A percentile compares a stretch with the other conserved stretches of the same genome.
phyloP scores from a whole-genome alignment of 2,329 filamentous ascomycete genomes.

The Amphichorda felina region DNA sequence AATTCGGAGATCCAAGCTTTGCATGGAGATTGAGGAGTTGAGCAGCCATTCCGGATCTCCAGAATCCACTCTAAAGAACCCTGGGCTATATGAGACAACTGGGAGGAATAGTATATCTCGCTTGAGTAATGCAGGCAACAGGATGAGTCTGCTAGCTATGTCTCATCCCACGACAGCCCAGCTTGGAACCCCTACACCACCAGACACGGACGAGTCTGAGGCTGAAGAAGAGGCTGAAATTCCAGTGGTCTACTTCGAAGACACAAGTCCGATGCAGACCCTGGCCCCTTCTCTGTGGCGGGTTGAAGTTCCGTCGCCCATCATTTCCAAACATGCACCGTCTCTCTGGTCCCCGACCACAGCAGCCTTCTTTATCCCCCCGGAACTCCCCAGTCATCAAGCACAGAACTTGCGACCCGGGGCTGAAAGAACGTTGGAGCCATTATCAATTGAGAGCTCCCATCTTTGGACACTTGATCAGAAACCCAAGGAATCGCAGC shows the following conservation, averaged over 20 bases:
- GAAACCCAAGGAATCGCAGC: neutral
- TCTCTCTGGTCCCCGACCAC: slow-evolving; percentile 1
- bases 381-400: neutral
- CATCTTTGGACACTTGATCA: neutral
- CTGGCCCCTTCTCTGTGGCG: neutral
- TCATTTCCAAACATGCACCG: neutral
- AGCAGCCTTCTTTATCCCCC: neutral
- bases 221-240: slow-evolving; percentile 3
- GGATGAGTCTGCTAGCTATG: slow-evolving; percentile 1
- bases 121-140: neutral
- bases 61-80: too few relatives aligned
- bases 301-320: neutral
- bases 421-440: neutral
- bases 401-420: neutral
- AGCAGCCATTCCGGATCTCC: too few relatives aligned
- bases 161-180: slow-evolving; percentile 10
- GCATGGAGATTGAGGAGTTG: too few relatives aligned
- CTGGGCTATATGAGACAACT: neutral
- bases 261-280: neutral
- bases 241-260: neutral
- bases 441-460: neutral
- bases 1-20: neutral
- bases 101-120: neutral
- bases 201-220: slow-evolving; percentile 34
- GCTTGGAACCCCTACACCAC: slow-evolving; percentile 38